Conservation (phyloP, 169 alveolate genomes). For the Plasmodium sp. region DNA sequence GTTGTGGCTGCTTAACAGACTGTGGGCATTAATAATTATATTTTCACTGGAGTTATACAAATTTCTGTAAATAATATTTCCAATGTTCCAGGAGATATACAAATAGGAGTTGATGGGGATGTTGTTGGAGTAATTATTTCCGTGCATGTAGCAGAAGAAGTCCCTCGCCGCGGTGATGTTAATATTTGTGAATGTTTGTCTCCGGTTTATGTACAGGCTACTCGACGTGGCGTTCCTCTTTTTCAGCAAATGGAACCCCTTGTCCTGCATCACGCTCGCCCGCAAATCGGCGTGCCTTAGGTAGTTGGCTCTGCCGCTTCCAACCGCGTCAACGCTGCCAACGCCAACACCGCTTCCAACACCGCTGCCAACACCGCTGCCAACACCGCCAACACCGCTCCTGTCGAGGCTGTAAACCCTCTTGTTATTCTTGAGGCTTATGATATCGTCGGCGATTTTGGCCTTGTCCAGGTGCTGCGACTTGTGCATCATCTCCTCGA, state of each 20-base stretch:
- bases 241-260: constrained; percentile 47
- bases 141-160: constrained; percentile 74
- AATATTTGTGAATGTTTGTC: constrained; percentile 54
- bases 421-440: constrained; percentile 6
- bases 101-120: constrained; percentile 74
- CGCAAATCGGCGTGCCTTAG: not conserved
- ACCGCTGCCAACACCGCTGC: not conserved
- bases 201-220: constrained; percentile 29
- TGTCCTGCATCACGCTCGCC: constrained; percentile 11
- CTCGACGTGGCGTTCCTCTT: constrained; percentile 47
- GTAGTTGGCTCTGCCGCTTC: not conserved
- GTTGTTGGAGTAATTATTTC: constrained; percentile 71
- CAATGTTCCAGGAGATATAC: constrained; percentile 85
- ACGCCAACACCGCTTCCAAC: not conserved
- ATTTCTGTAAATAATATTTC: constrained; percentile 81
- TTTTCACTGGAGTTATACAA: constrained; percentile 81
- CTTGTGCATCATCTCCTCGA: constrained; percentile 8
- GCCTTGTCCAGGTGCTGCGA: not conserved
- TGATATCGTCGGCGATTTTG: constrained; percentile 3
- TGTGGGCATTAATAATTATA: constrained; percentile 73
- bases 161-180: constrained; percentile 61
- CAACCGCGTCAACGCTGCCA: not conserved
- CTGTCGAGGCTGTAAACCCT: not conserved
- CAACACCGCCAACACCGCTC: not conserved
- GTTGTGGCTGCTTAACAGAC: constrained; percentile 70